phyloP scores from a whole-genome alignment of 352 stramenopile species.

The Phytophthora lateralis region DNA sequence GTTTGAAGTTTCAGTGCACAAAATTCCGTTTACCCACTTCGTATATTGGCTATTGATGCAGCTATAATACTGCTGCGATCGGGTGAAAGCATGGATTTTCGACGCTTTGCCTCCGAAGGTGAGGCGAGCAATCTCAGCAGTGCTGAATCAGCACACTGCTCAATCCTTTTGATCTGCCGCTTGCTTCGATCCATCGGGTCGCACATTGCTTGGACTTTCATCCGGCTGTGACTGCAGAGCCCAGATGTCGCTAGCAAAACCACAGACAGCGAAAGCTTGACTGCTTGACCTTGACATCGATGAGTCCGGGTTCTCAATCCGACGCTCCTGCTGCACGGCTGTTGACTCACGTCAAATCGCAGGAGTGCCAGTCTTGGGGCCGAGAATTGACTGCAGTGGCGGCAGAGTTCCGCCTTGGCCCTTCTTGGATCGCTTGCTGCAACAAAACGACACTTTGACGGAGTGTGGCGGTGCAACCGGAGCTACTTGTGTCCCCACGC shows the following conservation, averaged over 20 bases:
- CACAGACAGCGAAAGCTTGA: constrained; percentile 23
- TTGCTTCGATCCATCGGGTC: constrained; percentile 23
- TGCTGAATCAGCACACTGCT: not conserved
- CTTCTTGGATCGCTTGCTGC: not conserved
- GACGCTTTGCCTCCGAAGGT: not conserved
- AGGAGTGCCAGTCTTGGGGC: constrained; percentile 9
- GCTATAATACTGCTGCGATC: too few species aligned
- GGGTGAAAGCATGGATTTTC: too few species aligned
- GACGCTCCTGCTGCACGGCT: constrained; percentile 13
- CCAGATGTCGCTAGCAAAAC: constrained; percentile 17
- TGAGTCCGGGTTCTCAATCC: constrained; percentile 9
- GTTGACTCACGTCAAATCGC: constrained; percentile 31
- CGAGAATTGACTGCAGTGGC: constrained; percentile 5
- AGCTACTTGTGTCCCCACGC: too few species aligned
- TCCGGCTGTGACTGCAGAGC: constrained; percentile 19
- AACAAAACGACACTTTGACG: constrained; percentile 17
- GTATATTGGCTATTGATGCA: too few species aligned
- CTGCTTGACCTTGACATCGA: not conserved
- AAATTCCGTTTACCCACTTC: too few species aligned
- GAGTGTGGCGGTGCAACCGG: too few species aligned
- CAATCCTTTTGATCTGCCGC: constrained; percentile 5
- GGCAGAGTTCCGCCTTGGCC: constrained; percentile 11
- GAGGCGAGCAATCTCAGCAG: not conserved
- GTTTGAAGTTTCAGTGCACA: too few species aligned
- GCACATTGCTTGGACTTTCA: constrained; percentile 20